Evolutionary conservation across 2,329 filamentous ascomycete species (phyloP), one percentile per base, ranked within the genome.

Genomic region (Trichophyton rubrum): DNA sequence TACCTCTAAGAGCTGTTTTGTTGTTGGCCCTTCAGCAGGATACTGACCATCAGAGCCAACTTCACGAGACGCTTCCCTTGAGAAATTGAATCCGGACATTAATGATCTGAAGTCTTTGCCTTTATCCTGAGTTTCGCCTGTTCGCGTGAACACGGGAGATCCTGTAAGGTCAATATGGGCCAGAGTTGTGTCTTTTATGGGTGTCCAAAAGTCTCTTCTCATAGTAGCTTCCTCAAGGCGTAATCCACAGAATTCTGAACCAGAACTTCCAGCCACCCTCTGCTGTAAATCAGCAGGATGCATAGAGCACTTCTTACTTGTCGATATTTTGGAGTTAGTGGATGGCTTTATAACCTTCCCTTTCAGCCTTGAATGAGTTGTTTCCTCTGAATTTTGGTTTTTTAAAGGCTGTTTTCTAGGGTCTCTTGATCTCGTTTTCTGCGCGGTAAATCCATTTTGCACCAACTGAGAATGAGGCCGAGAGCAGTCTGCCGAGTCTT

Each of bases 201-300:
- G 87, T 0, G 88, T 90, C 88, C 87, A 90, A 61, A 85, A 79
- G 13, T 74, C 68, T 62, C 83, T 79, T 62, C 87, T 78, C 53
- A 74, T 75, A 27, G 80, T 69, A 6, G 86, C 87, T 53, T 69
- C 63, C 63, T 72, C 72, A 24, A 75, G 59, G n/a, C 72, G 67
- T 27, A 59, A 33, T 24, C 33, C 55, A 17, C 55, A 53, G 24
- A 40, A 20, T 27, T 62, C 53, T 40, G 35, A 58, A 33, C 58
- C 15, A 35, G 13, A 9, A 2, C 43, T 57, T 6, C 45, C 30
- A 17, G n/a, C 35, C 8, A 30, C 7, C 20, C 7, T 40, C 45
- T 56, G 35, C 6, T 41, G 38, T 1, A 27, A 17, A 35, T 33
- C 27, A 55, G 15, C 15, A 20, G 24, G 8, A 7, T 24, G 7